phyloP scores from a whole-genome alignment of 2,329 filamentous ascomycete species.

The Annulohypoxylon truncatum region DNA sequence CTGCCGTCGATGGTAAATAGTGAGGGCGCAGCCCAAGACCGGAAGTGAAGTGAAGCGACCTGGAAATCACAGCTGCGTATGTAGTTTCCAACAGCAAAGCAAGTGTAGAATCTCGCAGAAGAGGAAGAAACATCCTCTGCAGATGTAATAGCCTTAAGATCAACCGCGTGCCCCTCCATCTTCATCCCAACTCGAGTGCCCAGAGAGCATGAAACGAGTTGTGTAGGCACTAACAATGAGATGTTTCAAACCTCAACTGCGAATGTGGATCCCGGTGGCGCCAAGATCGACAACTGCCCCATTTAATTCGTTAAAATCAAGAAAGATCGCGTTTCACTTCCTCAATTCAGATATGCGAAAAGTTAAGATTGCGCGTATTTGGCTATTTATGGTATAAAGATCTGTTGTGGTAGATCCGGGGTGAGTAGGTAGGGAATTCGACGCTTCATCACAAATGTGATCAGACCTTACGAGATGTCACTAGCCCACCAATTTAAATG shows the following conservation, averaged over 20 bases:
- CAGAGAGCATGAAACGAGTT: conserved; percentile 31
- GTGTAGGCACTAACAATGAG: conserved; percentile 19
- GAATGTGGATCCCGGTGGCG: conserved; percentile 33
- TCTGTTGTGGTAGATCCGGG: conserved; percentile 12
- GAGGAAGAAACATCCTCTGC: not conserved
- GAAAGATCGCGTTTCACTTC: conserved; percentile 14
- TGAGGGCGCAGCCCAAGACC: conserved; percentile 35
- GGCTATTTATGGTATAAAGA: conserved; percentile 30
- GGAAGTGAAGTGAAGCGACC: conserved; percentile 33
- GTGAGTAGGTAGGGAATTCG: not conserved
- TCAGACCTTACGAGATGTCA: conserved; percentile 3
- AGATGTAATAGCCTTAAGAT: conserved; percentile 13
- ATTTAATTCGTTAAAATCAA: conserved; percentile 18
- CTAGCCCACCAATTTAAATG: conserved; percentile 6
- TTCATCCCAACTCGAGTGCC: conserved; percentile 12
- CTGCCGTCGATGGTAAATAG: conserved; percentile 34
- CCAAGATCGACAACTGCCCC: conserved; percentile 21
- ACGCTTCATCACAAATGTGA: not conserved
- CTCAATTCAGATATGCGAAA: conserved; percentile 15
- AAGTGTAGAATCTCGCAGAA: conserved; percentile 19
- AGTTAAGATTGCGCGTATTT: conserved; percentile 11
- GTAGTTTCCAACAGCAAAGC: conserved; percentile 17
- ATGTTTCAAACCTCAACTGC: conserved; percentile 35
- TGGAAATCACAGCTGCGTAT: conserved; percentile 30
- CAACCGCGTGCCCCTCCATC: not conserved